phyloP scores from a whole-genome alignment of 2,329 filamentous ascomycete genomes.

The Lachnum nothofagi region DNA sequence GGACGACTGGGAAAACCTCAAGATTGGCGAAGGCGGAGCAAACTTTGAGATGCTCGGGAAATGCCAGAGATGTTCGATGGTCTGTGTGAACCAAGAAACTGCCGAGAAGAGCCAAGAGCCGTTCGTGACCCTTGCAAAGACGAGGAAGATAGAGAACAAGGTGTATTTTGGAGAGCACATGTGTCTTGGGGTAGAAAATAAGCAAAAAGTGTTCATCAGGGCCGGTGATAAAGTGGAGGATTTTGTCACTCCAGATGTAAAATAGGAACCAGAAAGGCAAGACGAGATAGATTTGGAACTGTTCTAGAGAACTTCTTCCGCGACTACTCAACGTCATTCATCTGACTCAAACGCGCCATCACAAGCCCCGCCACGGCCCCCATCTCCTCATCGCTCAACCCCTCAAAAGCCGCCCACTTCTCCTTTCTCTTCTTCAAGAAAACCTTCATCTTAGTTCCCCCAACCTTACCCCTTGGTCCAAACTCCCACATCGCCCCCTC shows the following conservation, averaged over 20 bases:
- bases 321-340: too few relatives aligned
- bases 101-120: slow-evolving; percentile 76
- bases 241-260: background rate
- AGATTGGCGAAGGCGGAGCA: slow-evolving; percentile 54
- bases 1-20: slow-evolving; percentile 67
- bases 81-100: slow-evolving; percentile 84
- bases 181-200: background rate
- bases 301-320: too few relatives aligned
- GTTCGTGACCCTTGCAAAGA: background rate
- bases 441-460: too few relatives aligned
- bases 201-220: background rate
- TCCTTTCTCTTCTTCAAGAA: too few relatives aligned
- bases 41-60: slow-evolving; percentile 70
- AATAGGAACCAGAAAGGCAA: too few relatives aligned
- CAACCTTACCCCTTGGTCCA: too few relatives aligned
- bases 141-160: background rate
- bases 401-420: too few relatives aligned
- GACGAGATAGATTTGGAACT: too few relatives aligned
- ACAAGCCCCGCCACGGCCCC: too few relatives aligned
- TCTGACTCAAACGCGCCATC: too few relatives aligned
- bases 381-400: too few relatives aligned
- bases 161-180: background rate
- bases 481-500: too few relatives aligned
- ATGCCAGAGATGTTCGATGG: slow-evolving; percentile 91
- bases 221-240: background rate